Evolutionary conservation across 352 stramenopile species (phyloP), one percentile per base, ranked within the genome.

Genomic region (Phytophthora cryptogea): DNA sequence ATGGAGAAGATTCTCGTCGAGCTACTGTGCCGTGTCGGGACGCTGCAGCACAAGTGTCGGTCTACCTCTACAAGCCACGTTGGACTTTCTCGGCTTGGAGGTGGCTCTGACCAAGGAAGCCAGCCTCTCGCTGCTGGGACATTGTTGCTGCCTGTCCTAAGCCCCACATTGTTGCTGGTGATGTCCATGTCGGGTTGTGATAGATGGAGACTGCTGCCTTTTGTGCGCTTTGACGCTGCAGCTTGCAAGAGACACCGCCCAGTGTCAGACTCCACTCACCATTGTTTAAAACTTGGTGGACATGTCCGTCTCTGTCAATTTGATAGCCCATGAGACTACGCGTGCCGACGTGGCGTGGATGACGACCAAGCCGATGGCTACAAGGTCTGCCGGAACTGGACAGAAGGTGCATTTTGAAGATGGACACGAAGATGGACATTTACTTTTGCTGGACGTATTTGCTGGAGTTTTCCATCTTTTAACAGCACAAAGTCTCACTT

Each of bases 11-110:
- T 26, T 20, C 17, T 63, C 11, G 42, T 27, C 30, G 41, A n/a
- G 20, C 30, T 41, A 10, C 14, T 57, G 28, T n/a, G 10, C n/a
- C 37, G 14, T 47, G 39, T 46, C 41, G 44, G 32, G 17, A 36
- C 50, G 51, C 48, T 11, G 13, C 14, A 49, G 26, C 17, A 54
- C 30, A 33, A 42, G 32, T 53, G 32, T 37, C 32, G 32, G 32
- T 37, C 32, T 37, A 37, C n/a, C 16, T 26, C 16, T 13, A 11
- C 20, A 60, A 59, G 23, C 26, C 27, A 37, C 6, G 57, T 54
- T 50, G 49, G 40, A 58, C 51, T 72, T 72, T 68, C 63, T 72
- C 57, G 39, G 43, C 8, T 13, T 43, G 31, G 31, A 44, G 13
- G 11, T 53, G 36, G 20, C 20, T 17, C 37, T 37, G 35, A 45